phyloP scores from a whole-genome alignment of 106 monocot species.

The Triglochin maritima region DNA sequence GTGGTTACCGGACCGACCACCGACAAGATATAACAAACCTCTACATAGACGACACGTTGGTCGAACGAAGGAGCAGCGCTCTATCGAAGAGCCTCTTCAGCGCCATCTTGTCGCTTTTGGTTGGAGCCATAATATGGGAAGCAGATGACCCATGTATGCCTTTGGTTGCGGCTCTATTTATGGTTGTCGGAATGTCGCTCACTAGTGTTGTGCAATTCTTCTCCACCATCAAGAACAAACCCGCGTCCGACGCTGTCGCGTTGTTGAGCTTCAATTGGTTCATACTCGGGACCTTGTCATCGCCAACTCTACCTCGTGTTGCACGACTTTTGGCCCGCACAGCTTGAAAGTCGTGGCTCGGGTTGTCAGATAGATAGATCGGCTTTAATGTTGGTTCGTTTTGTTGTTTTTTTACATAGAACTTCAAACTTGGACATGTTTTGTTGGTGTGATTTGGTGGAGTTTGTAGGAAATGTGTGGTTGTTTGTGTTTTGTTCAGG shows the following conservation, averaged over 20 bases:
- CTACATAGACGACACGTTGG: conserved; percentile 13
- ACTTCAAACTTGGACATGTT: too few species aligned
- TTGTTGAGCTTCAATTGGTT: conserved; percentile 78
- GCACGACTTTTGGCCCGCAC: neutral
- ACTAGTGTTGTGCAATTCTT: conserved; percentile 65
- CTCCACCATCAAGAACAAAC: conserved; percentile 61
- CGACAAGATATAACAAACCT: neutral
- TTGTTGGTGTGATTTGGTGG: too few species aligned
- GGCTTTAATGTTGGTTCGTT: too few species aligned
- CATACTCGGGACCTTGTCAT: conserved; percentile 53
- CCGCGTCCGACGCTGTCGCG: conserved; percentile 56
- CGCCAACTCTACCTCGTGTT: conserved; percentile 45
- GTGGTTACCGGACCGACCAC: neutral
- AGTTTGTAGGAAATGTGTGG: too few species aligned
- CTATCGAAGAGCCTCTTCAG: conserved; percentile 51
- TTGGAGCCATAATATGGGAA: conserved; percentile 65
- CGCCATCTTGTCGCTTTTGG: conserved; percentile 45
- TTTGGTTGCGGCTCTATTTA: conserved; percentile 57
- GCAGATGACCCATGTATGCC: conserved; percentile 69
- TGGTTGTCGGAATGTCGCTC: conserved; percentile 71
- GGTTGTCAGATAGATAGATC: too few species aligned
- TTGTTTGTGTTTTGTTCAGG: too few species aligned
- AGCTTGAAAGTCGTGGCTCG: too few species aligned
- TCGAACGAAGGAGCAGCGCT: conserved; percentile 25
- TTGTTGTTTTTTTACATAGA: too few species aligned